phyloP scores from a whole-genome alignment of 2,329 filamentous ascomycete species.

The Aspergillus jensenii region DNA sequence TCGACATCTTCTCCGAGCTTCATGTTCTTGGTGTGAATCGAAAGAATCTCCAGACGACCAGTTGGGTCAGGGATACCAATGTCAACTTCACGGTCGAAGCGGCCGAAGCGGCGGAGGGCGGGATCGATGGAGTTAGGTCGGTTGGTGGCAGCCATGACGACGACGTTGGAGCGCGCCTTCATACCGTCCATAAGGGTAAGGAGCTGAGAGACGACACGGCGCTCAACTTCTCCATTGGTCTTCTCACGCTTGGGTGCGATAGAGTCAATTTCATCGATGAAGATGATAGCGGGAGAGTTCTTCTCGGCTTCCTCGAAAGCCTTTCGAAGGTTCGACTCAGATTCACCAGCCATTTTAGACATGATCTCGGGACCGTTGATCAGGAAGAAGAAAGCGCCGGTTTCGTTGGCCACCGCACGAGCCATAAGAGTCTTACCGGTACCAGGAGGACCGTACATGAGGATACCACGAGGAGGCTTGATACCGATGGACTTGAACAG shows the following conservation, averaged over 20 bases:
- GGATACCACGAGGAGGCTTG: constrained; percentile 96
- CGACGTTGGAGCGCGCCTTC: constrained; percentile 98
- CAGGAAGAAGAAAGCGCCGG: constrained; percentile 97
- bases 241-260: constrained; percentile 99
- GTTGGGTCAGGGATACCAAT: constrained; percentile 98
- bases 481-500: constrained; percentile 99
- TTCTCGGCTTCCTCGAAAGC: constrained; percentile 99
- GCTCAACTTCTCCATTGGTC: constrained; percentile 98
- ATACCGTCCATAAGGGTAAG: constrained; percentile 98
- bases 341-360: constrained; percentile 99
- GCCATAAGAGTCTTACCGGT: constrained; percentile 99
- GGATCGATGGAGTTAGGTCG: constrained; percentile 98
- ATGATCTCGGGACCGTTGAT: constrained; percentile 99
- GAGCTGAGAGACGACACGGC: constrained; percentile 95
- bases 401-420: constrained; percentile 97
- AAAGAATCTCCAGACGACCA: constrained; percentile 95
- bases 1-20: constrained; percentile 97
- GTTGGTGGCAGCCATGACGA: constrained; percentile 99
- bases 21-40: constrained; percentile 99
- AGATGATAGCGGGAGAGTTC: constrained; percentile 98
- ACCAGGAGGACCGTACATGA: constrained; percentile 95
- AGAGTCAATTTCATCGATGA: constrained; percentile 99
- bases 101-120: constrained; percentile 93
- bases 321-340: constrained; percentile 95
- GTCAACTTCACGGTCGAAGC: constrained; percentile 98